These are phyloP conservation scores for Phytophthora multivora DNA, from an alignment of 352 stramenopile species.

Conservation along the genomic window DNA sequence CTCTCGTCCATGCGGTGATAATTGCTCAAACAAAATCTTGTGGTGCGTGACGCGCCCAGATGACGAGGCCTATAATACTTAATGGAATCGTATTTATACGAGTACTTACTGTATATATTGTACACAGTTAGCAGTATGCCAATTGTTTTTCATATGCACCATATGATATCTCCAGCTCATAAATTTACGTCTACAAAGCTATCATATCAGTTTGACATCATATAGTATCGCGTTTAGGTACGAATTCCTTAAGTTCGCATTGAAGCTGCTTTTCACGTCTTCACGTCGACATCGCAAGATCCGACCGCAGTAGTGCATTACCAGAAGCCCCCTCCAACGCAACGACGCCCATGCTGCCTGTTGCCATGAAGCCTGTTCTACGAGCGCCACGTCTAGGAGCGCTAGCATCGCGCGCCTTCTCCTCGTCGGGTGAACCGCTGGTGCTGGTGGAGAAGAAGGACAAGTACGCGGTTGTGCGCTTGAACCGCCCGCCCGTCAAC, in stretches of 20 bases:
- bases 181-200: no score
- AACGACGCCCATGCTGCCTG: conserved; percentile 21
- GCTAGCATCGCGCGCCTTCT: conserved; percentile 29
- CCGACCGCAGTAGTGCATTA: neutral
- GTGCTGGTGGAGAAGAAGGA: conserved; percentile 77
- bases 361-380: conserved; percentile 9
- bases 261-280: conserved; percentile 7
- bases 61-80: neutral
- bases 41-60: neutral
- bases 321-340: neutral
- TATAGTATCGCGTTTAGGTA: neutral
- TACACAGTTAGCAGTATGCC: no score
- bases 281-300: conserved; percentile 45
- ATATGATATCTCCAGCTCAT: no score
- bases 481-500: conserved; percentile 84
- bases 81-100: neutral
- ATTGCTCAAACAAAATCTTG: conserved; percentile 15
- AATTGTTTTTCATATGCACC: no score
- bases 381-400: conserved; percentile 3
- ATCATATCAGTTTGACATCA: neutral
- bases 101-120: no score
- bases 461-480: conserved; percentile 77
- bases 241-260: conserved; percentile 4
- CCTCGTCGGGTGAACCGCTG: conserved; percentile 45
- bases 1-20: no score